These are phyloP conservation scores for Kondoa malvinella DNA, from an alignment of 768 basidiomycete genomes.

Conservation along the genomic window DNA sequence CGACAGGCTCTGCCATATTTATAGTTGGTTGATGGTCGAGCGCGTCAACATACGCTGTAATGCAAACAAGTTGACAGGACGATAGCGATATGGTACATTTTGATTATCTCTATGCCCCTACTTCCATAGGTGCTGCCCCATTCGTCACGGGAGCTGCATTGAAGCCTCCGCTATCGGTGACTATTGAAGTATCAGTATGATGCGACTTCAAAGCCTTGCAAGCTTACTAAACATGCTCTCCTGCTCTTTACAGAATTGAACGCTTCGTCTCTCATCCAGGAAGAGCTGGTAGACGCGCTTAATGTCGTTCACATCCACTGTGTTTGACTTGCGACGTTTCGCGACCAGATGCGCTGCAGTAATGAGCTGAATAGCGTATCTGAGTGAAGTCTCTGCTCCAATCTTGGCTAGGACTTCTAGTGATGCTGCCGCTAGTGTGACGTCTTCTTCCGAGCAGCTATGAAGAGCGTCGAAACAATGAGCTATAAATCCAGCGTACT, in stretches of 20 bases:
- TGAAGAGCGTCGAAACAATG: neutral
- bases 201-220: too few relatives aligned
- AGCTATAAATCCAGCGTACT: neutral
- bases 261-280: slow-evolving; percentile 80
- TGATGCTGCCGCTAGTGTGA: slow-evolving; percentile 57
- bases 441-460: slow-evolving; percentile 90
- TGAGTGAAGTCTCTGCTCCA: slow-evolving; percentile 72
- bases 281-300: slow-evolving; percentile 59
- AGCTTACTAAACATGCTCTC: neutral
- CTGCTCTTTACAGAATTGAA: slow-evolving; percentile 68
- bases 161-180: neutral
- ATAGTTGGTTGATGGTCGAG: too few relatives aligned
- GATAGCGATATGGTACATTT: neutral
- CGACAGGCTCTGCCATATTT: neutral
- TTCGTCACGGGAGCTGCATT: neutral
- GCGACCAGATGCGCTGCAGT: slow-evolving; percentile 79
- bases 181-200: too few relatives aligned
- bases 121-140: neutral
- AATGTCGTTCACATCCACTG: slow-evolving; percentile 72
- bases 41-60: too few relatives aligned
- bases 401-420: slow-evolving; percentile 67
- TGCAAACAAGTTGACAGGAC: neutral
- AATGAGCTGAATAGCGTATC: slow-evolving; percentile 87
- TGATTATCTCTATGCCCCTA: neutral
- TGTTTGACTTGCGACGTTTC: slow-evolving; percentile 57